Evolutionary conservation across 805 yeast species (phyloP).

Genomic region (Teunomyces panamensis): DNA sequence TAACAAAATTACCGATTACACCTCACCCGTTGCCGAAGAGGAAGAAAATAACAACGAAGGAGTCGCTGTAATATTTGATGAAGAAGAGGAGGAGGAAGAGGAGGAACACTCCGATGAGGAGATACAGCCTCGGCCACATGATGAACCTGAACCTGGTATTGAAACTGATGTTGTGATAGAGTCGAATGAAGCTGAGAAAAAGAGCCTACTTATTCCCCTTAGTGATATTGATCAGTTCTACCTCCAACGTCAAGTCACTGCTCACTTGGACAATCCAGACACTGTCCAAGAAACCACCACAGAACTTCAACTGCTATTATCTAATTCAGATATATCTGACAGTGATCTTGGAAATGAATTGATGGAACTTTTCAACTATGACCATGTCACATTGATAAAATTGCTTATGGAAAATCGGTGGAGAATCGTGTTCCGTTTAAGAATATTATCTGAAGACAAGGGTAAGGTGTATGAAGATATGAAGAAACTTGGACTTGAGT

Average conservation of each 20-base stretch:
- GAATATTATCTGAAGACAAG: conserved; percentile 26
- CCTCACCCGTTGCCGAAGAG: conserved; percentile 11
- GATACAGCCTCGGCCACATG: conserved; percentile 3
- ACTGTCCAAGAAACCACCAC: conserved; percentile 36
- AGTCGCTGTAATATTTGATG: conserved; percentile 21
- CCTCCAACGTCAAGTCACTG: conserved; percentile 50
- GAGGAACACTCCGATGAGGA: conserved; percentile 6
- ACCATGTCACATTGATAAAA: conserved; percentile 48
- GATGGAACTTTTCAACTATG: conserved; percentile 49
- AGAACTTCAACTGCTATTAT: conserved; percentile 39
- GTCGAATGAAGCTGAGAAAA: conserved; percentile 1
- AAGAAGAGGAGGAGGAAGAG: conserved; percentile 13
- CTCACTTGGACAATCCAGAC: conserved; percentile 26
- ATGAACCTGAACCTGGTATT: neutral
- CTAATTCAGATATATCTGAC: conserved; percentile 29
- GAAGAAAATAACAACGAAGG: conserved; percentile 19
- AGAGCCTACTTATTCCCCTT: conserved; percentile 7
- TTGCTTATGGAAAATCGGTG: conserved; percentile 49
- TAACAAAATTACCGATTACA: conserved; percentile 51
- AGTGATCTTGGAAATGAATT: conserved; percentile 55
- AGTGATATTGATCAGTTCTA: conserved; percentile 38
- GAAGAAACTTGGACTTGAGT: conserved; percentile 37
- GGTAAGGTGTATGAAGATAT: conserved; percentile 42
- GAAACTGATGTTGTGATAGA: conserved; percentile 1
- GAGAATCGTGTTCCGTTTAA: conserved; percentile 53